Conservation (phyloP, 2,329 filamentous ascomycete genomes). For the Madurella fahalii region DNA sequence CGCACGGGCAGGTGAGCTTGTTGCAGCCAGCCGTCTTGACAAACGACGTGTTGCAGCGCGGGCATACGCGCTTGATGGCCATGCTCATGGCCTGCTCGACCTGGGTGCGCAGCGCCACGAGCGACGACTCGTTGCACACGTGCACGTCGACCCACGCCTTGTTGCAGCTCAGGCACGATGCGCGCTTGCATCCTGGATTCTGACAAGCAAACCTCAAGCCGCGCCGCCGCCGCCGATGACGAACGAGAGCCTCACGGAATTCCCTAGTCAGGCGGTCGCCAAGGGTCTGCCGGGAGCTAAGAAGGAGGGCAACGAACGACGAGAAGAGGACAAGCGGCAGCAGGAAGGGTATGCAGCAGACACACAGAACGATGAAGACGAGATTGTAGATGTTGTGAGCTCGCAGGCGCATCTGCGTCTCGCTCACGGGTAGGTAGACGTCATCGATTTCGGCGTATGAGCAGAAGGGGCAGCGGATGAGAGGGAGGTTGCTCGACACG, state of each 20-base stretch:
- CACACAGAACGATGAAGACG: slow-evolving; percentile 48
- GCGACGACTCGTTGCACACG: slow-evolving; percentile 79
- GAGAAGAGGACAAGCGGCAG: slow-evolving; percentile 49
- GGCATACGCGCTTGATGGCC: slow-evolving; percentile 92
- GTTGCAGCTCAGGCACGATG: slow-evolving; percentile 76
- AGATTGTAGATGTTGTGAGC: slow-evolving; percentile 46
- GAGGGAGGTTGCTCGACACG: slow-evolving; percentile 65
- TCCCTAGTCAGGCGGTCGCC: slow-evolving; percentile 41
- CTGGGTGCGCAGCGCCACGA: slow-evolving; percentile 77
- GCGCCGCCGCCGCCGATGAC: slow-evolving; percentile 65
- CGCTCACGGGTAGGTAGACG: slow-evolving; percentile 57
- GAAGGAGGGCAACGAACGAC: slow-evolving; percentile 40
- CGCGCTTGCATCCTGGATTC: slow-evolving; percentile 60
- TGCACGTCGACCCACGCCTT: slow-evolving; percentile 87
- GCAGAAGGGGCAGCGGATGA: slow-evolving; percentile 87
- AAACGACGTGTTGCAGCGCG: slow-evolving; percentile 84
- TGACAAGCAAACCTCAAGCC: slow-evolving; percentile 76
- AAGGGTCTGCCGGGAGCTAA: slow-evolving; percentile 41
- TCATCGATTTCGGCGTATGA: slow-evolving; percentile 85
- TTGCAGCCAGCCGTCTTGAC: slow-evolving; percentile 95
- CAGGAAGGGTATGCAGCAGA: slow-evolving; percentile 50
- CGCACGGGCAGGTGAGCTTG: slow-evolving; percentile 91
- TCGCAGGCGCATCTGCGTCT: slow-evolving; percentile 54
- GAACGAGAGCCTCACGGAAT: slow-evolving; percentile 58
- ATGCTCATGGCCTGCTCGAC: slow-evolving; percentile 91